These are phyloP conservation scores for Phytomonas francai DNA, from an alignment of 208 protist species.

Conservation along the genomic window DNA sequence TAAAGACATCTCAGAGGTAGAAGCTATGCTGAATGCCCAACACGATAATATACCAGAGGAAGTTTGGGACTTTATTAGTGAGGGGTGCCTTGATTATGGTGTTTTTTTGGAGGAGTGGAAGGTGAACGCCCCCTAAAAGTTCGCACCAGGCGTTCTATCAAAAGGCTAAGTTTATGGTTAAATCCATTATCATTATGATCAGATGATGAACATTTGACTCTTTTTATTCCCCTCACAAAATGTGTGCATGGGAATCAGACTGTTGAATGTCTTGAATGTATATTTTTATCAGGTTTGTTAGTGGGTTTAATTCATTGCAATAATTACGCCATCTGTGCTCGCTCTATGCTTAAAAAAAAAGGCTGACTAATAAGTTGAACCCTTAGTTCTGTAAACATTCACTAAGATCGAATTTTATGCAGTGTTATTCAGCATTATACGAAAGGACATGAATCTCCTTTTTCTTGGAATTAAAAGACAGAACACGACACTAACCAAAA, in stretches of 20 bases:
- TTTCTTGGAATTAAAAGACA: not conserved
- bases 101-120: constrained; percentile 62
- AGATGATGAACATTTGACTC: not conserved
- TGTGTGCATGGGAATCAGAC: not conserved
- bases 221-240: not conserved
- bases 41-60: constrained; percentile 68
- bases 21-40: constrained; percentile 35
- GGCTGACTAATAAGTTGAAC: not conserved
- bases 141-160: not conserved
- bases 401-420: not conserved
- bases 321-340: not conserved
- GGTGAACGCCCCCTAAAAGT: constrained; percentile 15
- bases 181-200: not conserved
- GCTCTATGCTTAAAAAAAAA: not conserved
- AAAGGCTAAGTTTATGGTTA: not conserved
- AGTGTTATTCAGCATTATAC: not conserved
- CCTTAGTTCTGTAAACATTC: not conserved
- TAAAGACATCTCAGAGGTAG: constrained; percentile 20
- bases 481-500: not conserved
- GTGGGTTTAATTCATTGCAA: not conserved
- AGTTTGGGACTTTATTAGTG: constrained; percentile 74
- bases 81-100: constrained; percentile 78
- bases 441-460: not conserved
- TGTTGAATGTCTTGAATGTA: not conserved
- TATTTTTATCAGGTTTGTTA: not conserved